Conservation (phyloP, 2,329 filamentous ascomycete species). For the Curvularia sp. region DNA sequence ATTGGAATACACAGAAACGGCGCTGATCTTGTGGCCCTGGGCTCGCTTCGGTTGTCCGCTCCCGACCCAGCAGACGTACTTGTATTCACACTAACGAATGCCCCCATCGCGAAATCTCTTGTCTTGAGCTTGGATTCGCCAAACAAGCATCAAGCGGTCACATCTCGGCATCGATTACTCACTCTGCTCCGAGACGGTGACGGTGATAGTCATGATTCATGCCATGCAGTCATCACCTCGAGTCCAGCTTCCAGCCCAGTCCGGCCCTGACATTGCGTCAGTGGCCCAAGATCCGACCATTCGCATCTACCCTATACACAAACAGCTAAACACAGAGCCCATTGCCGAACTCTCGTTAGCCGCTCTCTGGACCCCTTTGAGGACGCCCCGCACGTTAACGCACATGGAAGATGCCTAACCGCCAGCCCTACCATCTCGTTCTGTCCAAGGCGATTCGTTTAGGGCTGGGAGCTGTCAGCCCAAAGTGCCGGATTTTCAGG, state of each 20-base stretch:
- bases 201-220: background rate
- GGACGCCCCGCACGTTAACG: constrained; percentile 25
- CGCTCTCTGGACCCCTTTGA: constrained; percentile 37
- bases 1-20: constrained; percentile 5
- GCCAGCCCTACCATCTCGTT: constrained; percentile 36
- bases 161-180: constrained; percentile 11
- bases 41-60: constrained; percentile 1
- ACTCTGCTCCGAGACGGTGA: constrained; percentile 2
- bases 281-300: constrained; percentile 12
- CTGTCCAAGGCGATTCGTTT: constrained; percentile 10
- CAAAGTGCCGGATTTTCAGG: constrained; percentile 32
- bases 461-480: constrained; percentile 11
- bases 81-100: constrained; percentile 2
- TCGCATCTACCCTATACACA: constrained; percentile 18
- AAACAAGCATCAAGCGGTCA: constrained; percentile 12
- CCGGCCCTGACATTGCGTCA: constrained; percentile 19
- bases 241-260: constrained; percentile 2
- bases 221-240: constrained; percentile 11
- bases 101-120: constrained; percentile 4
- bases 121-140: constrained; percentile 13
- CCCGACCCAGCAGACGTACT: background rate
- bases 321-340: constrained; percentile 28
- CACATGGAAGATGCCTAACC: constrained; percentile 32
- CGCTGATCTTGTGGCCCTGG: constrained; percentile 5
- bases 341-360: constrained; percentile 27